A percentile compares a stretch with the other conserved stretches of the same genome.
Conservation (phyloP, 1,284 basidiomycete genomes). For the Papiliotrema flavescens region DNA sequence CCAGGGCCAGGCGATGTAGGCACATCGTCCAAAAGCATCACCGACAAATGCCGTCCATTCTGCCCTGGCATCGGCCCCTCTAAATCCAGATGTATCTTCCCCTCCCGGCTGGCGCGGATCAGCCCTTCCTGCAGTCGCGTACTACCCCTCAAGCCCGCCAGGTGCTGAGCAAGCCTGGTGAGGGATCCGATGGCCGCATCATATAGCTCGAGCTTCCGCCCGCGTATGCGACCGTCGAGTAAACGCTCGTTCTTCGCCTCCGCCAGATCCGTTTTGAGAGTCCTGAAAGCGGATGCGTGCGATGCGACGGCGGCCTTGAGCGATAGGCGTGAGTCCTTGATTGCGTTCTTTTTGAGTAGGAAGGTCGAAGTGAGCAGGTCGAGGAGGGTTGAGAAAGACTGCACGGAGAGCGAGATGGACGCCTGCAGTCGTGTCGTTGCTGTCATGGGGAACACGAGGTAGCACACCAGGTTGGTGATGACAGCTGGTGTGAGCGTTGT, state of each 20-base stretch:
- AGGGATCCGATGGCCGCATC: conserved; percentile 78
- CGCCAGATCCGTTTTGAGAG: conserved; percentile 71
- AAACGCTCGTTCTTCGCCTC: conserved; percentile 83
- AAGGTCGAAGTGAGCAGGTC: conserved; percentile 76
- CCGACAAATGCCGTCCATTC: conserved; percentile 11
- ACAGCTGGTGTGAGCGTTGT: conserved; percentile 44
- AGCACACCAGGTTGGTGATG: conserved; percentile 80
- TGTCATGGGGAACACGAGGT: conserved; percentile 73
- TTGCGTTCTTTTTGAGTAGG: conserved; percentile 59
- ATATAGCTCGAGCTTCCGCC: conserved; percentile 60
- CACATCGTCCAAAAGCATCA: conserved; percentile 42
- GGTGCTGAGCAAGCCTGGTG: conserved; percentile 82
- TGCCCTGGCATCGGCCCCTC: background rate
- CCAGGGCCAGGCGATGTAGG: conserved; percentile 41
- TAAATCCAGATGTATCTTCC: conserved; percentile 51
- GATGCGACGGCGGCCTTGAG: conserved; percentile 70
- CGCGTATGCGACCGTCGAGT: conserved; percentile 51
- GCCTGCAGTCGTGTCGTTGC: conserved; percentile 75
- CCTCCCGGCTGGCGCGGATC: conserved; percentile 61
- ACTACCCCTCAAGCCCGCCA: conserved; percentile 78
- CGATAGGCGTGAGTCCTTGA: conserved; percentile 51
- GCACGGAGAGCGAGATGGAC: conserved; percentile 77
- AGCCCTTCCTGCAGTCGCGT: conserved; percentile 78
- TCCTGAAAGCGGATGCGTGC: conserved; percentile 82
- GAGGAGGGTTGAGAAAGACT: conserved; percentile 80